Evolutionary conservation across 2,329 filamentous ascomycete species (phyloP).

Genomic region (Alternaria sp.): DNA sequence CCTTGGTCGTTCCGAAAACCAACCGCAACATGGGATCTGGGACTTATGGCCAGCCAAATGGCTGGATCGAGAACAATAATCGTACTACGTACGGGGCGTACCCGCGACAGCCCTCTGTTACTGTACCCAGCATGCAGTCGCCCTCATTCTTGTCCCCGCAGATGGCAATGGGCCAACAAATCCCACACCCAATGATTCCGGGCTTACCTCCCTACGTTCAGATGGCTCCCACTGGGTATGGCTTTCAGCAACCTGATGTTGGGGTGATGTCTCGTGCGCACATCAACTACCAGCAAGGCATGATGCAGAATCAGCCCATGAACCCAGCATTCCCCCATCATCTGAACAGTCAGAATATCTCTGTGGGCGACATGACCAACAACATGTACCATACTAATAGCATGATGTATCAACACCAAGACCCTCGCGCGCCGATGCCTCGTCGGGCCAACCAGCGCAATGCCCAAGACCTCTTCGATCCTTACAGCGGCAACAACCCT

Average conservation of each 20-base stretch:
- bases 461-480: conserved; percentile 22
- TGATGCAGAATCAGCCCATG: conserved; percentile 19
- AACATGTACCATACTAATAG: conserved; percentile 22
- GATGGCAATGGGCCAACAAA: conserved; percentile 22
- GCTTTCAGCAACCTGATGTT: conserved; percentile 21
- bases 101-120: conserved; percentile 22
- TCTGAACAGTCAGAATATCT: conserved; percentile 13
- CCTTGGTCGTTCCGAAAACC: conserved; percentile 19
- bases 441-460: conserved; percentile 17
- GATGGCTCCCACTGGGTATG: conserved; percentile 18
- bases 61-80: conserved; percentile 32
- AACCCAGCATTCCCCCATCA: conserved; percentile 25
- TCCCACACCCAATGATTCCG: conserved; percentile 13
- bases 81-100: conserved; percentile 23
- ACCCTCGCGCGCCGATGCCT: conserved; percentile 13
- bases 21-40: conserved; percentile 21
- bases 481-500: conserved; percentile 16
- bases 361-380: conserved; percentile 44
- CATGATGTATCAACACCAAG: conserved; percentile 16
- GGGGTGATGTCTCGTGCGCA: conserved; percentile 17
- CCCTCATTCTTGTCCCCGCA: conserved; percentile 22
- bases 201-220: conserved; percentile 22
- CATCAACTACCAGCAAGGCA: conserved; percentile 20
- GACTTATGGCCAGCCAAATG: conserved; percentile 15
- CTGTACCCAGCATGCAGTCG: conserved; percentile 21